These are phyloP conservation scores for Tuber aestivum DNA, from an alignment of 495 filamentous ascomycete species.

Conservation along the genomic window DNA sequence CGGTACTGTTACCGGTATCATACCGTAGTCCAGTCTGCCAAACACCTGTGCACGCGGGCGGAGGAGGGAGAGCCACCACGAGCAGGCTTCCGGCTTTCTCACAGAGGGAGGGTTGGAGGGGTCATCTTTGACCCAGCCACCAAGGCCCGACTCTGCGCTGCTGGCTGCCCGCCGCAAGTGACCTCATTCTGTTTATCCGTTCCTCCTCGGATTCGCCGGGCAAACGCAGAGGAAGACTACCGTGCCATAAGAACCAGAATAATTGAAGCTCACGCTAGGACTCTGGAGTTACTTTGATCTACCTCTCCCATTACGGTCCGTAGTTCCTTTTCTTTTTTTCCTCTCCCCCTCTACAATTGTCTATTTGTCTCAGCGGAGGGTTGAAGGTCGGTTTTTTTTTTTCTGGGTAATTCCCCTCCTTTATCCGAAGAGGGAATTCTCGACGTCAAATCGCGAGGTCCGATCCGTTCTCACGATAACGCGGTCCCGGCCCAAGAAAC, in stretches of 20 bases:
- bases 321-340: too few relatives aligned
- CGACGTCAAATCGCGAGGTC: background rate
- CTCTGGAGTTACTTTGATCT: background rate
- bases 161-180: constrained; percentile 8
- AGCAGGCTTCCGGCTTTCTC: background rate
- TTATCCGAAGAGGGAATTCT: background rate
- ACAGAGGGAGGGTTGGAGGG: background rate
- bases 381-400: too few relatives aligned
- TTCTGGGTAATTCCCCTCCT: background rate
- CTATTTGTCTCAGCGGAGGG: too few relatives aligned
- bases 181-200: constrained; percentile 10
- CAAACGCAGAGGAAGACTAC: too few relatives aligned
- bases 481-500: background rate
- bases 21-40: background rate
- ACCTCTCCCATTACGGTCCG: background rate
- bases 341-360: too few relatives aligned
- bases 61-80: background rate
- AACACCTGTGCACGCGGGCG: background rate
- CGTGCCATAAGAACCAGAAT: background rate
- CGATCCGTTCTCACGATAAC: background rate
- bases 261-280: background rate
- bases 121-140: constrained; percentile 9
- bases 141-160: constrained; percentile 1
- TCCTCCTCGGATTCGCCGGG: background rate
- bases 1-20: too few relatives aligned